These are phyloP conservation scores for Leptographium lundbergii DNA, from an alignment of 2,329 filamentous ascomycete species.

Conservation along the genomic window DNA sequence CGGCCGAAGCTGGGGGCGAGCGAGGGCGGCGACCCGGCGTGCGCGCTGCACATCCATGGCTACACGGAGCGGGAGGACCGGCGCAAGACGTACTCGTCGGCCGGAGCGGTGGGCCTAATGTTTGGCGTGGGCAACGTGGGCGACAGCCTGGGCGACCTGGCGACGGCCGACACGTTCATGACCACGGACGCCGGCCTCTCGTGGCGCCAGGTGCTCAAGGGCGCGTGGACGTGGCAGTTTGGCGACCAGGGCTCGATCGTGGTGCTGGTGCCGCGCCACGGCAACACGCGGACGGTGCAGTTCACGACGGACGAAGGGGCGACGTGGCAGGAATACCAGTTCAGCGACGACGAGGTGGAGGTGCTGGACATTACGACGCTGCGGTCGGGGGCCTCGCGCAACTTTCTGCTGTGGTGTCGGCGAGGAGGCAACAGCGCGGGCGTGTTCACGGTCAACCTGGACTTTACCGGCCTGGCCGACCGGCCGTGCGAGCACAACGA, in stretches of 20 bases:
- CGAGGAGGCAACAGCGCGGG: conserved; percentile 26
- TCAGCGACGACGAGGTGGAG: conserved; percentile 54
- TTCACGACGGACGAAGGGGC: conserved; percentile 55
- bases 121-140: conserved; percentile 90
- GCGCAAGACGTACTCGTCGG: conserved; percentile 75
- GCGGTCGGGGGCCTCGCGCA: conserved; percentile 76
- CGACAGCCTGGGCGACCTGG: conserved; percentile 43
- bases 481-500: conserved; percentile 59
- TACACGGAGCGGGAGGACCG: conserved; percentile 84
- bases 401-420: conserved; percentile 83
- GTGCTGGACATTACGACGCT: conserved; percentile 78
- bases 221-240: conserved; percentile 84
- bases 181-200: conserved; percentile 80
- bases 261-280: conserved; percentile 64
- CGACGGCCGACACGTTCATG: conserved; percentile 80
- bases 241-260: conserved; percentile 91
- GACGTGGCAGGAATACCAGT: conserved; percentile 65
- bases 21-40: conserved; percentile 48
- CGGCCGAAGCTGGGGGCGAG: conserved; percentile 17
- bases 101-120: conserved; percentile 80
- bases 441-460: conserved; percentile 67
- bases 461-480: conserved; percentile 73
- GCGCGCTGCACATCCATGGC: conserved; percentile 83
- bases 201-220: conserved; percentile 79
- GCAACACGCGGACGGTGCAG: conserved; percentile 46